Base-by-base conservation (phyloP, 2,329 filamentous ascomycete species). In the Colletotrichum coccodes region DNA sequence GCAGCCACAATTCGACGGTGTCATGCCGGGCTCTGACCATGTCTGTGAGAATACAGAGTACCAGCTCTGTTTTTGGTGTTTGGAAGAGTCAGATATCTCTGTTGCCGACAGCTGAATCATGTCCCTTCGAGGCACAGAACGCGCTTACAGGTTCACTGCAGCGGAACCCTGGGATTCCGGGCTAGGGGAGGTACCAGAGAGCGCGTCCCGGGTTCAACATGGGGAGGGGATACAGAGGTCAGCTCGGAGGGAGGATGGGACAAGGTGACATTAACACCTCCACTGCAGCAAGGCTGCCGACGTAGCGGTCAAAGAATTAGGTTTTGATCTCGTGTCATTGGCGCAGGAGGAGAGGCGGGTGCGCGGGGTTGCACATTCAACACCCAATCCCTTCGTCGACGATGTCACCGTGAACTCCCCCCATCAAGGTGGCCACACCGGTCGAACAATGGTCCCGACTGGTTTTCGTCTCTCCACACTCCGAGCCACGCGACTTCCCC, bases 401-500 rank as follows among this genome's bases (percentile, higher is more conserved):
- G 14, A 64, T 57, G 34, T 58, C 23, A 18, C 26, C 30, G 36
- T 8, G 44, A 21, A 30, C 23, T 12, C 1, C 8, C 11, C 11
- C 16, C 36, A 3, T 21, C 4, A 14, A 42, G 3, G 40, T n/a
- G 12, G 16, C 53, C 23, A 21, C 38, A 46, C 38, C 28, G 36
- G 47, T 34, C 38, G 12, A 42, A 18, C 6, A 18, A 36, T 21
- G 54, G 14, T 26, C 32, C 60, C 32, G 21, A 18, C 5, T 9
- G 28, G 5, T 64, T 46, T 34, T 54, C 23, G 38, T 49, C 32
- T 14, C 52, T 21, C 38, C n/a, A 21, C 34, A 34, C 3, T n/a
- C 30, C 1, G 18, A 30, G 23, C 61, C 34, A 56, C 32, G 61
- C 53, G 61, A 64, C 21, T 68, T 47, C 54, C 65, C 54, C 61